Evolutionary conservation across 768 basidiomycete species (phyloP).

Genomic region (Butyriboletus loyo): DNA sequence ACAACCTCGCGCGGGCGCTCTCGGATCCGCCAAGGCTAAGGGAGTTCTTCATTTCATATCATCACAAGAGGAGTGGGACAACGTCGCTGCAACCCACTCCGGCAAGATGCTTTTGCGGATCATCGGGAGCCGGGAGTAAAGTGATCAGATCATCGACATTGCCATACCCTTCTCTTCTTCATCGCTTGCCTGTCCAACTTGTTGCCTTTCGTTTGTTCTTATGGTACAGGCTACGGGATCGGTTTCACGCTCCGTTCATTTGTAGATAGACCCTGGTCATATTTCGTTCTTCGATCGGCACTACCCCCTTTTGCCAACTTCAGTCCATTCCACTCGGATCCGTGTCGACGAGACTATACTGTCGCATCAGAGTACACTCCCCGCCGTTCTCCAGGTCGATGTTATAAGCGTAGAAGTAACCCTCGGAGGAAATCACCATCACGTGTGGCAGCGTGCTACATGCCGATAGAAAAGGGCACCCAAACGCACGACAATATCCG

Average conservation of each 20-base stretch:
- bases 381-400: slow-evolving; percentile 97
- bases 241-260: background rate
- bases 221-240: slow-evolving; percentile 4
- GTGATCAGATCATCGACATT: background rate
- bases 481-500: background rate
- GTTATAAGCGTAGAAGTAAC: slow-evolving; percentile 92
- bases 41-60: slow-evolving; percentile 43
- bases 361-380: slow-evolving; percentile 92
- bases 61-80: slow-evolving; percentile 61
- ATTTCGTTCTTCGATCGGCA: background rate
- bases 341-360: slow-evolving; percentile 56
- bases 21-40: slow-evolving; percentile 22
- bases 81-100: slow-evolving; percentile 40
- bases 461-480: background rate
- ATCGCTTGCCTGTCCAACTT: background rate
- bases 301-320: slow-evolving; percentile 17
- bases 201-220: slow-evolving; percentile 6
- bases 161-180: slow-evolving; percentile 6
- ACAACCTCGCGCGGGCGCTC: slow-evolving; percentile 33
- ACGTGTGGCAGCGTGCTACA: slow-evolving; percentile 89
- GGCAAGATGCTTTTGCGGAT: slow-evolving; percentile 59
- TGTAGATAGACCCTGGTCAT: background rate
- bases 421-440: slow-evolving; percentile 95
- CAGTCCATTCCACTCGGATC: slow-evolving; percentile 29
- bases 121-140: slow-evolving; percentile 30